Evolutionary conservation across 2,329 filamentous ascomycete genomes (phyloP).

Genomic region (Leptographium lundbergii): DNA sequence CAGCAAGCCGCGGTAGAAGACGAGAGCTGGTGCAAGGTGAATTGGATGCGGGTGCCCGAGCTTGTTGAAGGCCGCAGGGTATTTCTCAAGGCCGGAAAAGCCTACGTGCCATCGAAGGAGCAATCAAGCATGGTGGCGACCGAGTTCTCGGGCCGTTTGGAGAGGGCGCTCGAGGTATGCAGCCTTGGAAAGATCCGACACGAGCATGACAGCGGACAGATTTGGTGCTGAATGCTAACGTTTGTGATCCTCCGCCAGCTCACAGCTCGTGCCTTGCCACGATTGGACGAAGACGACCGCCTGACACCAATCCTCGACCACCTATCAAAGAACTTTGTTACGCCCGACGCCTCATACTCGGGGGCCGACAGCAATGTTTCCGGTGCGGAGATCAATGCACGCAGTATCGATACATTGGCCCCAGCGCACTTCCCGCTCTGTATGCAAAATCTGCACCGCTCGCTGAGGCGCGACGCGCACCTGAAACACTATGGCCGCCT

Average conservation of each 20-base stretch:
- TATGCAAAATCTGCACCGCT: conserved; percentile 84
- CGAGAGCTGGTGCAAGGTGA: conserved; percentile 88
- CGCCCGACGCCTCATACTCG: conserved; percentile 73
- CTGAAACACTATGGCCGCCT: conserved; percentile 87
- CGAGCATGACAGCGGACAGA: too few relatives aligned
- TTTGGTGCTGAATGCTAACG: background rate
- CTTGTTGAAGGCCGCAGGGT: conserved; percentile 70
- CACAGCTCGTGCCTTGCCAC: conserved; percentile 79
- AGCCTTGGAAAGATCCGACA: background rate
- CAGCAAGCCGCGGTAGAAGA: conserved; percentile 44
- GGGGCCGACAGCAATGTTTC: conserved; percentile 47
- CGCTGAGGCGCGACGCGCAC: conserved; percentile 75
- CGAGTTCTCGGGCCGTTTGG: conserved; percentile 70
- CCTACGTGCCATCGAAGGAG: conserved; percentile 79
- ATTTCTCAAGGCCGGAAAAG: conserved; percentile 67
- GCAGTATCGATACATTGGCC: conserved; percentile 67
- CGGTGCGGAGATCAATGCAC: conserved; percentile 63
- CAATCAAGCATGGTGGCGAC: conserved; percentile 81
- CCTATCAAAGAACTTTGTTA: conserved; percentile 90
- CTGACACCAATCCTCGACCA: conserved; percentile 57
- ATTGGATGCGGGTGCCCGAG: conserved; percentile 88
- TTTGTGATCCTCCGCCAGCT: conserved; percentile 34
- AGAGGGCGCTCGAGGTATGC: conserved; percentile 68
- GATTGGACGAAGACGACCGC: conserved; percentile 91
- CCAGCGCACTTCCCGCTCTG: conserved; percentile 79